Percentiles rank a stretch among this genome's conserved stretches.
These are phyloP conservation scores for Cryphonectria radicalis DNA, from an alignment of 2,329 filamentous ascomycete genomes.

Conservation along the genomic window DNA sequence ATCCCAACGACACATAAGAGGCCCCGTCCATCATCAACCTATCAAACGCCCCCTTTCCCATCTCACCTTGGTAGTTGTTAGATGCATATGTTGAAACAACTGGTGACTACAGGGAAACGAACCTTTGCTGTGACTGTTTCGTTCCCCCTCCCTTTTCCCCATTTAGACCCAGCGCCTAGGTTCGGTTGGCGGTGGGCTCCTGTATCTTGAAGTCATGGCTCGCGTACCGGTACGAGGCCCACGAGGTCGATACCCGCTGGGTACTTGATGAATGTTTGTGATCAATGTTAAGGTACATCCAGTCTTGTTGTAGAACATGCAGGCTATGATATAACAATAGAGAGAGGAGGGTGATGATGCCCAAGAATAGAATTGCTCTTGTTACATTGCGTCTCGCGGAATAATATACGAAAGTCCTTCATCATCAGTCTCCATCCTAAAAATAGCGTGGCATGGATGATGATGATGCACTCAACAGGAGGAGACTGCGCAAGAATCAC, in stretches of 20 bases:
- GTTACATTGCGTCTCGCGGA: neutral
- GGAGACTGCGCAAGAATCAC: neutral
- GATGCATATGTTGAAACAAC: neutral
- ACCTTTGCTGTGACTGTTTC: neutral
- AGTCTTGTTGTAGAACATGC: neutral
- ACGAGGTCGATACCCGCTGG: neutral
- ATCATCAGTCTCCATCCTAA: neutral
- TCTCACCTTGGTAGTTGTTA: neutral
- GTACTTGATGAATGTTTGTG: neutral
- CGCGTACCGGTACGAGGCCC: conserved; percentile 20
- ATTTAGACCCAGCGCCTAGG: conserved; percentile 18
- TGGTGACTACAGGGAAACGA: conserved; percentile 7
- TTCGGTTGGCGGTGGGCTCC: neutral
- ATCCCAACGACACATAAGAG: conserved; percentile 29
- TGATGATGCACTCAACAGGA: neutral
- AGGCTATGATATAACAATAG: neutral
- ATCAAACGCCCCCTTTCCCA: neutral
- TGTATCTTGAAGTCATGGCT: neutral
- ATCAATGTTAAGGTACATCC: conserved; percentile 2
- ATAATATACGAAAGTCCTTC: neutral
- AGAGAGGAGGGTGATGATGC: neutral
- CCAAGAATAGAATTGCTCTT: conserved; percentile 4
- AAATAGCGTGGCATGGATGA: conserved; percentile 8
- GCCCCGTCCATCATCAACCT: conserved; percentile 11
- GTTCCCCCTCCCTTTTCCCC: neutral